These are phyloP conservation scores for Phaffia australis DNA, from an alignment of 768 basidiomycete genomes.

Conservation along the genomic window DNA sequence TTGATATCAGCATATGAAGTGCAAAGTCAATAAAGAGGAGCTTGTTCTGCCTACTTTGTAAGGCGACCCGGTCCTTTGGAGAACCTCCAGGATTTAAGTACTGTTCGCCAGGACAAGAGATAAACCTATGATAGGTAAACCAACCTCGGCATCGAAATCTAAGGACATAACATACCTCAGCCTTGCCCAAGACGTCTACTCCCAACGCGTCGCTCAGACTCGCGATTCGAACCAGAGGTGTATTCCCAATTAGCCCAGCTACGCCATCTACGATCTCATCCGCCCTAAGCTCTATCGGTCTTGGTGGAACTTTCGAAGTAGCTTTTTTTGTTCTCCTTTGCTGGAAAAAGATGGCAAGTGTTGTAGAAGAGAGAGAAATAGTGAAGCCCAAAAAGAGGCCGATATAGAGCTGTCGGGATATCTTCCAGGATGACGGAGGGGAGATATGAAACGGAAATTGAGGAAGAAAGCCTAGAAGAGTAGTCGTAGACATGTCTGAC, in stretches of 20 bases:
- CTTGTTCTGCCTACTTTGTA: slow-evolving; percentile 55
- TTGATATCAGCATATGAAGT: neutral
- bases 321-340: slow-evolving; percentile 41
- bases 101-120: slow-evolving; percentile 40
- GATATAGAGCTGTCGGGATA: slow-evolving; percentile 25
- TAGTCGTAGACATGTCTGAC: neutral
- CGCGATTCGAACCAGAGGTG: slow-evolving; percentile 80
- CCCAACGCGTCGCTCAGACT: slow-evolving; percentile 82
- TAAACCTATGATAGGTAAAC: neutral
- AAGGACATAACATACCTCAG: slow-evolving; percentile 53
- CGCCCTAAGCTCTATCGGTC: slow-evolving; percentile 41
- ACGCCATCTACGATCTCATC: slow-evolving; percentile 74
- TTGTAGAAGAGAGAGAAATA: slow-evolving; percentile 60
- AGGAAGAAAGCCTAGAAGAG: slow-evolving; percentile 4
- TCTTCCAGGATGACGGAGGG: neutral
- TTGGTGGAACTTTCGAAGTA: slow-evolving; percentile 30
- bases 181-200: slow-evolving; percentile 91
- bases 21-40: neutral
- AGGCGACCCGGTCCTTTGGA: slow-evolving; percentile 92
- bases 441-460: slow-evolving; percentile 11
- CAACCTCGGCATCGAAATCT: neutral
- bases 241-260: slow-evolving; percentile 77
- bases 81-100: slow-evolving; percentile 96
- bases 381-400: slow-evolving; percentile 66
- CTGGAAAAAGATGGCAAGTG: slow-evolving; percentile 49